Conservation (phyloP, 1,284 basidiomycete genomes). For the Malassezia vespertilionis region DNA sequence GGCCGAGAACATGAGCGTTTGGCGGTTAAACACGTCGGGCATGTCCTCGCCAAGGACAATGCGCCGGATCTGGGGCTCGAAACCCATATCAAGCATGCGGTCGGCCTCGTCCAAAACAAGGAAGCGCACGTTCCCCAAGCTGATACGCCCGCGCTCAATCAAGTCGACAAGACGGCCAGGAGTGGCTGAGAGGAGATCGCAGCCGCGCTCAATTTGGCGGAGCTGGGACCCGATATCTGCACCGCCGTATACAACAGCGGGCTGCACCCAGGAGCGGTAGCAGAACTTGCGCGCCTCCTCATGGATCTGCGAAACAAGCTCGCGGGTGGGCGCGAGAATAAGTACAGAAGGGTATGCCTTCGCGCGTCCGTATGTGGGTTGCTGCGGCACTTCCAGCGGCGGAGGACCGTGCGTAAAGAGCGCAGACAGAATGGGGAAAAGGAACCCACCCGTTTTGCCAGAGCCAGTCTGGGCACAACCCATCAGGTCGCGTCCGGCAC, state of each 20-base stretch:
- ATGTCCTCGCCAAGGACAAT: slow-evolving; percentile 98
- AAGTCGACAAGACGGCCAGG: slow-evolving; percentile 96
- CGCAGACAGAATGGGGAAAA: slow-evolving; percentile 96
- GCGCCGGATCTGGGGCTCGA: slow-evolving; percentile 96
- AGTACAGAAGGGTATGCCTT: slow-evolving; percentile 93
- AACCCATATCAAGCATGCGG: slow-evolving; percentile 99
- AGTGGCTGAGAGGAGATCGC: slow-evolving; percentile 93
- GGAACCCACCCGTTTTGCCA: slow-evolving; percentile 96
- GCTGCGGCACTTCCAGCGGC: slow-evolving; percentile 55
- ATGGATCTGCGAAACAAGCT: slow-evolving; percentile 97
- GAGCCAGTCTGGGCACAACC: slow-evolving; percentile 99
- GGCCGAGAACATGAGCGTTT: slow-evolving; percentile 99
- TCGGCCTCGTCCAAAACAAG: slow-evolving; percentile 98
- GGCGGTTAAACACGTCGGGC: slow-evolving; percentile 80
- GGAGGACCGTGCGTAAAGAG: slow-evolving; percentile 75
- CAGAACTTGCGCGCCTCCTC: slow-evolving; percentile 98
- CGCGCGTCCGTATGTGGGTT: slow-evolving; percentile 57
- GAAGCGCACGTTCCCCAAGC: slow-evolving; percentile 89
- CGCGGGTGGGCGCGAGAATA: slow-evolving; percentile 92
- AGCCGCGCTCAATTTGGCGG: slow-evolving; percentile 86
- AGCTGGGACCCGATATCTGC: slow-evolving; percentile 94
- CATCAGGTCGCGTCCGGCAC: slow-evolving; percentile 83
- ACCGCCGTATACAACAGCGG: slow-evolving; percentile 97
- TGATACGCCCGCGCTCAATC: slow-evolving; percentile 94
- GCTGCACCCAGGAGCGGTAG: slow-evolving; percentile 97